Percentiles rank a stretch among this genome's conserved stretches.
phyloP scores from a whole-genome alignment of 2,329 filamentous ascomycete genomes.

The Orbilia javanica region DNA sequence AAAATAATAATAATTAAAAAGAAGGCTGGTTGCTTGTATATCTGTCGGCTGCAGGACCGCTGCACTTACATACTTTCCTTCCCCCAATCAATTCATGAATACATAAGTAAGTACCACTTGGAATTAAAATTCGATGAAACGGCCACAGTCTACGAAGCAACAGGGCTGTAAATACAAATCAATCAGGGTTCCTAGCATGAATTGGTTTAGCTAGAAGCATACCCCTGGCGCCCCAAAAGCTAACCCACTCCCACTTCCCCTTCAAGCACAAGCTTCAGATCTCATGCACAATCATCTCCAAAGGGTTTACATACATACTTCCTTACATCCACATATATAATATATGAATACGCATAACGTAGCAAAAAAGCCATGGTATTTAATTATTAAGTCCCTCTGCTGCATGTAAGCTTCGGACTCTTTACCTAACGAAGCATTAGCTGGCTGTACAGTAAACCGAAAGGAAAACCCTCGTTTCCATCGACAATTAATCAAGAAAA shows the following conservation, averaged over 20 bases:
- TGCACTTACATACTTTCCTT: background rate
- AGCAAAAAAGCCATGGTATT: too few species aligned
- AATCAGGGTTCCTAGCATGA: slow-evolving; percentile 10
- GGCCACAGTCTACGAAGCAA: slow-evolving; percentile 14
- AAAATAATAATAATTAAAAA: slow-evolving; percentile 15
- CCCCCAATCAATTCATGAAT: too few species aligned
- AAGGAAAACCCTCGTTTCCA: background rate
- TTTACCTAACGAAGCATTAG: slow-evolving; percentile 3
- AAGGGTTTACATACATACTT: background rate
- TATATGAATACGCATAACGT: too few species aligned
- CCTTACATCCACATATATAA: too few species aligned
- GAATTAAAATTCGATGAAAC: slow-evolving; percentile 12
- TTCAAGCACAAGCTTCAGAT: too few species aligned
- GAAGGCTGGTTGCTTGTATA: slow-evolving; percentile 38
- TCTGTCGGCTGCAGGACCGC: slow-evolving; percentile 6
- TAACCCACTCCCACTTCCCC: background rate
- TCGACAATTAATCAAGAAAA: background rate
- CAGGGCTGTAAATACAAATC: slow-evolving; percentile 52
- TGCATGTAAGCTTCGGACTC: slow-evolving; percentile 11
- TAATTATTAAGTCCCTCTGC: background rate
- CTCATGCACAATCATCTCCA: background rate
- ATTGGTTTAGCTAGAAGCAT: background rate
- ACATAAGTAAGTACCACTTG: background rate
- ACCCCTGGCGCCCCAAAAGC: slow-evolving; percentile 19
- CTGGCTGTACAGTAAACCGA: background rate